Evolutionary conservation across 2,329 filamentous ascomycete genomes (phyloP).

Genomic region (Fusarium sp.): DNA sequence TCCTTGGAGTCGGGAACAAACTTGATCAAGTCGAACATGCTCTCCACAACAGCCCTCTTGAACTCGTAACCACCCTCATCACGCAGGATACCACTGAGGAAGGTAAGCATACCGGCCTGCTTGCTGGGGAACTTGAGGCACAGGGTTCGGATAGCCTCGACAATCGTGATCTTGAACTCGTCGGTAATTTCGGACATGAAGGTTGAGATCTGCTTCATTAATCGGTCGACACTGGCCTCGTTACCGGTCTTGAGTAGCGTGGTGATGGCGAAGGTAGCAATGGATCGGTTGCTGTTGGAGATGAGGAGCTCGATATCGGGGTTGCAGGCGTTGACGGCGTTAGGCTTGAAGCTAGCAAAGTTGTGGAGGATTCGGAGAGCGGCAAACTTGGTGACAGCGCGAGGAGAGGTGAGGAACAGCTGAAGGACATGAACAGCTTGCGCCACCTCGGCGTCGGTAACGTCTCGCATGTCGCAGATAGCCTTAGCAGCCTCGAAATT

Average conservation of each 20-base stretch:
- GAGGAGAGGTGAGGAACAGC: constrained; percentile 94
- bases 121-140: constrained; percentile 98
- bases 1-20: constrained; percentile 91
- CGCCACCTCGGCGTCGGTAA: constrained; percentile 89
- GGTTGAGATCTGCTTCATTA: constrained; percentile 98
- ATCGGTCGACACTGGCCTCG: constrained; percentile 92
- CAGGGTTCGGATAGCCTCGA: constrained; percentile 95
- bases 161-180: constrained; percentile 99
- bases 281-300: constrained; percentile 95
- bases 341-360: constrained; percentile 96
- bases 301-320: constrained; percentile 97
- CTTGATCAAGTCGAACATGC: constrained; percentile 99
- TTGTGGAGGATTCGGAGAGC: constrained; percentile 96
- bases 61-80: constrained; percentile 99
- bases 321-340: constrained; percentile 92
- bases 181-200: constrained; percentile 99
- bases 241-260: constrained; percentile 98
- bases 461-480: constrained; percentile 93
- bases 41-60: constrained; percentile 96
- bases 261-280: constrained; percentile 98
- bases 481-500: constrained; percentile 99
- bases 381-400: constrained; percentile 96
- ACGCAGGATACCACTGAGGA: constrained; percentile 94
- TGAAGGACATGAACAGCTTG: constrained; percentile 96
- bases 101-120: constrained; percentile 96